Percentiles rank a stretch among this genome's conserved stretches.
These are phyloP conservation scores for Linum usitatissimum DNA, from an alignment of 345 rosid species.

Conservation along the genomic window DNA sequence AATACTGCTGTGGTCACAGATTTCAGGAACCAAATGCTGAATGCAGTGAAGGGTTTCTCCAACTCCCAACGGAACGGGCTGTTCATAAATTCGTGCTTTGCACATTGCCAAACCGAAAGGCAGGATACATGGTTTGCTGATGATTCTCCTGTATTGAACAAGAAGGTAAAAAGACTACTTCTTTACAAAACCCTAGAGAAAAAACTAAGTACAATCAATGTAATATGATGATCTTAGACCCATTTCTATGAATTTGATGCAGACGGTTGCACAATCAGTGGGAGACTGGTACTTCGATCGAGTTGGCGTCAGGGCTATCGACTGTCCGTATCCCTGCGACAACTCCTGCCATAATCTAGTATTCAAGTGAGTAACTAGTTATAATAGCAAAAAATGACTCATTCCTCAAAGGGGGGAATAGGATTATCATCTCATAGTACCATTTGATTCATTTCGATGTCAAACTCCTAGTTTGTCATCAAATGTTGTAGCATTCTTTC, in stretches of 20 bases:
- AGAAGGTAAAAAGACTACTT: conserved; percentile 9
- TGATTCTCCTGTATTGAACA: conserved; percentile 16
- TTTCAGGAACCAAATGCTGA: conserved; percentile 23
- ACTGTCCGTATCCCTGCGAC: conserved; percentile 23
- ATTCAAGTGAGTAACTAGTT: conserved; percentile 20
- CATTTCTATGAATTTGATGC: background rate
- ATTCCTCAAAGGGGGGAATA: too few species aligned
- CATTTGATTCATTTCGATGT: too few species aligned
- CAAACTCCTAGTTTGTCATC: too few species aligned
- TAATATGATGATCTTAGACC: background rate
- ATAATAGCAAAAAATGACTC: too few species aligned
- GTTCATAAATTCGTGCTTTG: conserved; percentile 23
- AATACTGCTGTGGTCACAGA: conserved; percentile 5
- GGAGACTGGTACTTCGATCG: conserved; percentile 27
- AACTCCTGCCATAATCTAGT: conserved; percentile 14
- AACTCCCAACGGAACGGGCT: conserved; percentile 16
- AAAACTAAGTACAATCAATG: background rate
- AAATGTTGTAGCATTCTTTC: too few species aligned
- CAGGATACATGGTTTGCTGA: conserved; percentile 23
- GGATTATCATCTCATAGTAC: too few species aligned
- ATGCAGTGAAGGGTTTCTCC: conserved; percentile 12
- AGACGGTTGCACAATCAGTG: conserved; percentile 20
- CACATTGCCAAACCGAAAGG: conserved; percentile 26
- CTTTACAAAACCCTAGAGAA: background rate
- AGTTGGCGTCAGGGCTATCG: conserved; percentile 15